Evolutionary conservation across 2,329 filamentous ascomycete species (phyloP).

Genomic region (Penicillium psychrosexuale): DNA sequence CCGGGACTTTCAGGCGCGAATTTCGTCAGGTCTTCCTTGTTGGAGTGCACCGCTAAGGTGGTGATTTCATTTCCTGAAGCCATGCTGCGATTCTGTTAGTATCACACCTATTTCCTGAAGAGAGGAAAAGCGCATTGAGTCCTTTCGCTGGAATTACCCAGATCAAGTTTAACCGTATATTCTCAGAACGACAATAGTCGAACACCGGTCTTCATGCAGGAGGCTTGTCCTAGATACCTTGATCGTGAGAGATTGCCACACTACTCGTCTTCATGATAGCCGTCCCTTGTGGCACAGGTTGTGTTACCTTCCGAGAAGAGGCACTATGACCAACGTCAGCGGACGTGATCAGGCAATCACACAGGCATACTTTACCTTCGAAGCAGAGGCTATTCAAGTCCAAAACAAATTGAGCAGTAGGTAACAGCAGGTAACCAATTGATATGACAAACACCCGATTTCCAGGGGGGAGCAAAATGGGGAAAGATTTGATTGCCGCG

Average conservation of each 20-base stretch:
- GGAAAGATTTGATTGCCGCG: slow-evolving; percentile 14
- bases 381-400: not conserved
- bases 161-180: slow-evolving; percentile 47
- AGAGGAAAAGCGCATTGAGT: slow-evolving; percentile 38
- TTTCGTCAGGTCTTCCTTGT: slow-evolving; percentile 21
- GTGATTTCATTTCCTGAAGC: slow-evolving; percentile 28
- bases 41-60: slow-evolving; percentile 26
- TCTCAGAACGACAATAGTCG: slow-evolving; percentile 42
- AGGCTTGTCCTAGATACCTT: slow-evolving; percentile 41
- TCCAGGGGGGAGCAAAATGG: not conserved
- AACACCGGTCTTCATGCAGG: slow-evolving; percentile 45
- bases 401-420: not conserved
- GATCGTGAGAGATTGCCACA: slow-evolving; percentile 39
- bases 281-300: slow-evolving; percentile 20
- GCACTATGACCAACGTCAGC: slow-evolving; percentile 3
- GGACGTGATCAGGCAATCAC: not conserved
- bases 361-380: not conserved
- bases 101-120: not conserved
- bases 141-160: slow-evolving; percentile 47
- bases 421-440: not conserved
- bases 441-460: not conserved
- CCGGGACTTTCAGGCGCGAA: slow-evolving; percentile 11
- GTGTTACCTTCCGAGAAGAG: slow-evolving; percentile 10
- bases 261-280: slow-evolving; percentile 41
- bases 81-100: slow-evolving; percentile 34